Percentiles rank a stretch among this genome's conserved stretches.
phyloP scores from a whole-genome alignment of 2,329 filamentous ascomycete species.

The Fusarium miscanthi region DNA sequence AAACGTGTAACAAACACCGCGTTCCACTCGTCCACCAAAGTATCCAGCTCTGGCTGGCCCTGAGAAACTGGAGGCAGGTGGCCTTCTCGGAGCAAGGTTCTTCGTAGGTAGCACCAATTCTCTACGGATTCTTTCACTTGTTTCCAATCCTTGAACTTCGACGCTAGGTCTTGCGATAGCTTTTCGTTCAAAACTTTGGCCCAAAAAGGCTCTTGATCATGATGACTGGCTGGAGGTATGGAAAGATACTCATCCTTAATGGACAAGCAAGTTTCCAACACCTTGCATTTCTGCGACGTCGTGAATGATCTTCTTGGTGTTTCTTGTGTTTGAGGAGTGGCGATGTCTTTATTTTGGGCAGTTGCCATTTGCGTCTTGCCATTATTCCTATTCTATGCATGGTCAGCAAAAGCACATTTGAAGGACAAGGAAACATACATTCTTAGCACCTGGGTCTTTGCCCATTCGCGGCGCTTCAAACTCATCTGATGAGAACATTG shows the following conservation, averaged over 20 bases:
- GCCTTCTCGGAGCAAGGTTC: constrained; percentile 1
- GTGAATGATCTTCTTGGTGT: accelerated
- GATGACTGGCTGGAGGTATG: accelerated
- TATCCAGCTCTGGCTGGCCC: constrained; percentile 8
- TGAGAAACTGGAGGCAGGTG: neutral
- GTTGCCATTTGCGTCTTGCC: neutral
- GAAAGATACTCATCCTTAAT: neutral
- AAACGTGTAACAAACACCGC: constrained; percentile 16
- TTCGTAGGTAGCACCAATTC: constrained; percentile 9
- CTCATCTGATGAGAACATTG: accelerated
- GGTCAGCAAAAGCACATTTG: neutral
- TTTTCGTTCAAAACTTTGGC: accelerated
- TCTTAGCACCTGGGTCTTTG: neutral
- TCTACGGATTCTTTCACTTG: neutral
- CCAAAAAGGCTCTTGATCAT: constrained; percentile 21
- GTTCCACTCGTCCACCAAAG: constrained; percentile 35
- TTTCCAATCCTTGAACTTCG: neutral
- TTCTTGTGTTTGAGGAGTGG: neutral
- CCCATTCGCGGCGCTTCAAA: neutral
- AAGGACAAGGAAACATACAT: accelerated
- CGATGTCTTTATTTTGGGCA: neutral
- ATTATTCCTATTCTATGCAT: neutral
- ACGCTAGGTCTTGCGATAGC: neutral
- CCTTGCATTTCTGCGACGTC: neutral
- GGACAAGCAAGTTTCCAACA: neutral